phyloP scores from a whole-genome alignment of 2,329 filamentous ascomycete genomes.

The Alternaria burnsii region DNA sequence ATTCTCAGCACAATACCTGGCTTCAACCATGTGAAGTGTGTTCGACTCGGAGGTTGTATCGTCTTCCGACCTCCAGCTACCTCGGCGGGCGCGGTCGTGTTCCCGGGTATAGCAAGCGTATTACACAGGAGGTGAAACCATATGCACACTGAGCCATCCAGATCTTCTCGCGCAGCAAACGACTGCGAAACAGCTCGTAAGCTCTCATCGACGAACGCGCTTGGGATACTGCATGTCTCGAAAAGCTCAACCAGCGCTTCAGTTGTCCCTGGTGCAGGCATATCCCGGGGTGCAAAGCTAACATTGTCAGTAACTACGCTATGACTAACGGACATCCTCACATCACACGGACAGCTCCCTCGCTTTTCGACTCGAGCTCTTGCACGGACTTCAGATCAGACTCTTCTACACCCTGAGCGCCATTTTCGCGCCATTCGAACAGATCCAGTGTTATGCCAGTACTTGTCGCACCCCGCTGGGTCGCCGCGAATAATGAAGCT shows the following conservation, averaged over 20 bases:
- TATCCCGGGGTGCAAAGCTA: constrained; percentile 38
- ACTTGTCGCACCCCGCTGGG: fast-evolving
- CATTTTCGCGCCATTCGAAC: constrained; percentile 31
- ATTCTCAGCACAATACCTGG: constrained; percentile 38
- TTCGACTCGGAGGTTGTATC: constrained; percentile 27
- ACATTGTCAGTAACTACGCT: constrained; percentile 4
- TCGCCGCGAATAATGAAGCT: background rate
- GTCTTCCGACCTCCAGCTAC: background rate
- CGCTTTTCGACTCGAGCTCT: constrained; percentile 15
- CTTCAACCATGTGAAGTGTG: constrained; percentile 37
- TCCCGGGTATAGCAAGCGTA: constrained; percentile 21
- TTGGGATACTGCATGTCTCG: constrained; percentile 31
- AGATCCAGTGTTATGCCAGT: constrained; percentile 18
- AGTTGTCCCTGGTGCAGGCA: constrained; percentile 16
- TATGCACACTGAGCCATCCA: constrained; percentile 24
- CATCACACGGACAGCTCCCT: constrained; percentile 29
- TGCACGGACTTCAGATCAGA: constrained; percentile 6
- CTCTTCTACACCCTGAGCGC: constrained; percentile 15
- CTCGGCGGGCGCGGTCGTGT: constrained; percentile 16
- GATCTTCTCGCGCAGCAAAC: constrained; percentile 33
- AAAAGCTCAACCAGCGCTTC: constrained; percentile 28
- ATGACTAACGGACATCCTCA: constrained; percentile 9
- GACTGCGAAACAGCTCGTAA: constrained; percentile 39
- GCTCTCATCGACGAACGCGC: constrained; percentile 36
- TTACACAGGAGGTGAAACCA: constrained; percentile 47